Percentiles rank a stretch among this genome's conserved stretches.
Conservation (phyloP, 768 basidiomycete species). For the Lactarius tabidus region DNA sequence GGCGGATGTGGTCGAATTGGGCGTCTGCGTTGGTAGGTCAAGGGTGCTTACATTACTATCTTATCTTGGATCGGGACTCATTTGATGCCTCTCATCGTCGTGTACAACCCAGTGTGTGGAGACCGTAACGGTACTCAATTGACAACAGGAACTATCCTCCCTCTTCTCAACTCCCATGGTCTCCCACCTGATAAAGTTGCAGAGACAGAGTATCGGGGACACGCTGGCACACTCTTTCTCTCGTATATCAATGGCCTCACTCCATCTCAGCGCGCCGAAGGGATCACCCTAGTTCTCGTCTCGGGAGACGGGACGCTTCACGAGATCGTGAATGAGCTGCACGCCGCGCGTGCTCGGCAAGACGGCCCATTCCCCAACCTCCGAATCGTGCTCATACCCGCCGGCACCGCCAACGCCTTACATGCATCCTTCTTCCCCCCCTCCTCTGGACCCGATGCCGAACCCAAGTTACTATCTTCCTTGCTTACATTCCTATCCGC, state of each 20-base stretch:
- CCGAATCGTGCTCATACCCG: constrained; percentile 55
- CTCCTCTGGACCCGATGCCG: constrained; percentile 20
- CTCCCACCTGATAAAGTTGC: constrained; percentile 39
- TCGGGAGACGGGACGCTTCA: constrained; percentile 94
- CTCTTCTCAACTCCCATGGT: constrained; percentile 48
- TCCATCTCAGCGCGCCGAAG: constrained; percentile 24
- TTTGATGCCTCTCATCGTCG: constrained; percentile 49
- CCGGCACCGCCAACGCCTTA: constrained; percentile 92
- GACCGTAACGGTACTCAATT: constrained; percentile 51
- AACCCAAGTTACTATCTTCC: constrained; percentile 41
- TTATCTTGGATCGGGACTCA: neutral
- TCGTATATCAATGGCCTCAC: constrained; percentile 35
- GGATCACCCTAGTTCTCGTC: constrained; percentile 52
- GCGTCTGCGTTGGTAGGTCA: too few species aligned
- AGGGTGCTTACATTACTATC: constrained; percentile 1
- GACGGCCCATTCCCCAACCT: constrained; percentile 27
- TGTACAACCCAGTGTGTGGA: constrained; percentile 79
- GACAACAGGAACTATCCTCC: constrained; percentile 58
- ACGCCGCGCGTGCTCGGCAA: neutral
- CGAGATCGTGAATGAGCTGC: constrained; percentile 73
- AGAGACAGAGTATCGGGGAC: constrained; percentile 47
- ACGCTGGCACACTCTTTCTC: constrained; percentile 50
- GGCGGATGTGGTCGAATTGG: too few species aligned
- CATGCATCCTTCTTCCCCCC: constrained; percentile 74
- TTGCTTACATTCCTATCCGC: constrained; percentile 27